phyloP scores from a whole-genome alignment of 2,329 filamentous ascomycete genomes.

The Pseudocercospora crystallina region DNA sequence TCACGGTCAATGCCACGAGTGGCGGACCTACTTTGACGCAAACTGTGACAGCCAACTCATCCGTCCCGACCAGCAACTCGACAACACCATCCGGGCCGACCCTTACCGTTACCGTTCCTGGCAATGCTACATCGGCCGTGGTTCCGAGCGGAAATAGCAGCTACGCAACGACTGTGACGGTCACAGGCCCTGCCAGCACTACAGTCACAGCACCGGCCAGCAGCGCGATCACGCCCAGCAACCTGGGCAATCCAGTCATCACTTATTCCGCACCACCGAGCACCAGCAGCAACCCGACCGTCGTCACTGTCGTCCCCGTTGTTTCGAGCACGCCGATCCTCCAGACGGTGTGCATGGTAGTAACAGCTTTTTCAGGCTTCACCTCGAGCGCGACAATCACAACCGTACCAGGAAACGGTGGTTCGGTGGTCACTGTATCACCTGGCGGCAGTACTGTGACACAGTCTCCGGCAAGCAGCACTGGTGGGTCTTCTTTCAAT shows the following conservation, averaged over 20 bases:
- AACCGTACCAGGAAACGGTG: background rate
- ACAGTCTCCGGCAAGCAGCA: slow-evolving; percentile 1
- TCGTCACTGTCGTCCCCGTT: slow-evolving; percentile 12
- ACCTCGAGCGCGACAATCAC: slow-evolving; percentile 3
- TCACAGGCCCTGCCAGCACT: slow-evolving; percentile 7
- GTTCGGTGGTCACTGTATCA: background rate
- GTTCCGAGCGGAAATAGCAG: slow-evolving; percentile 6
- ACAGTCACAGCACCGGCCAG: background rate
- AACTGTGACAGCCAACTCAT: slow-evolving; percentile 3
- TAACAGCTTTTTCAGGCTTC: slow-evolving; percentile 15
- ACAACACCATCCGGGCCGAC: slow-evolving; percentile 8
- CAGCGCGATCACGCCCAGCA: background rate
- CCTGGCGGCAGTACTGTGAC: background rate
- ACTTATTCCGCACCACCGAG: slow-evolving; percentile 1
- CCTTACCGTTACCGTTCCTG: slow-evolving; percentile 15
- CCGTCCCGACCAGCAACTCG: background rate
- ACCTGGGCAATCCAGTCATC: slow-evolving; percentile 4
- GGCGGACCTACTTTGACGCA: slow-evolving; percentile 8
- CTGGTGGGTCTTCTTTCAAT: background rate
- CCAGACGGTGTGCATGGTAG: slow-evolving; percentile 16
- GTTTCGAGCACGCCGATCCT: slow-evolving; percentile 13
- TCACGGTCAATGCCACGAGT: slow-evolving; percentile 10
- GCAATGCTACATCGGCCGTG: slow-evolving; percentile 7
- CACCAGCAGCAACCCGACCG: slow-evolving; percentile 7
- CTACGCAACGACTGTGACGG: slow-evolving; percentile 13